A percentile compares a stretch with the other conserved stretches of the same genome.
Evolutionary conservation across 306 rosid species (phyloP).

Genomic region (Prunus mume): DNA sequence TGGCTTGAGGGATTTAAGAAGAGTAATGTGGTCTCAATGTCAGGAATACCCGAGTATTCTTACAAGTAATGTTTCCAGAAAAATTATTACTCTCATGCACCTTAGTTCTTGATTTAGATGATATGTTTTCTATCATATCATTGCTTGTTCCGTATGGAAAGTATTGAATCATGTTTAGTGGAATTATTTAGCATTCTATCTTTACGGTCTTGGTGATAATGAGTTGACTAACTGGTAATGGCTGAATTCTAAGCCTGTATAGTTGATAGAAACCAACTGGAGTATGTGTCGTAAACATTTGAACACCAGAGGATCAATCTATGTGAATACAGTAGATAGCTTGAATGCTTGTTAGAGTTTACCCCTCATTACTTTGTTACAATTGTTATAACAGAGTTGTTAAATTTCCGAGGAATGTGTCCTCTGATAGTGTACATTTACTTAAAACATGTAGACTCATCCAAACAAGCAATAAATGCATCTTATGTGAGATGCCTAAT

Average conservation of each 20-base stretch:
- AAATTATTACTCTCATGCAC: conserved; percentile 1
- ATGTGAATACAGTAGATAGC: not conserved
- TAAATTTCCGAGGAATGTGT: not conserved
- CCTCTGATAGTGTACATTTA: not conserved
- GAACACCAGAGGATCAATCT: not conserved
- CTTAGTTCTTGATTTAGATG: conserved; percentile 16
- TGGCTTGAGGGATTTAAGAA: conserved; percentile 88
- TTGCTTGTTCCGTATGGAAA: not conserved
- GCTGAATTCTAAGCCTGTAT: not conserved
- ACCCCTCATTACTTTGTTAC: not conserved
- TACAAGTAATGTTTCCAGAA: conserved; percentile 64
- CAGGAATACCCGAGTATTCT: conserved; percentile 91
- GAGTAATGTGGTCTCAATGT: conserved; percentile 70
- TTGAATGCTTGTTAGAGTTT: not conserved
- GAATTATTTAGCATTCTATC: not conserved
- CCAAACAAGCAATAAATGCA: not conserved
- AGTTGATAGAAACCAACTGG: not conserved
- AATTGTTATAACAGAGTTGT: too few relatives aligned
- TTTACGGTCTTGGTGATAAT: not conserved
- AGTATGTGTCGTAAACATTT: not conserved
- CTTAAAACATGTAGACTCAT: not conserved
- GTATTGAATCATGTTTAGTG: not conserved
- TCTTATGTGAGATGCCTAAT: not conserved
- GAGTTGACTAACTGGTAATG: not conserved
- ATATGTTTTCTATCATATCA: not conserved